These are phyloP conservation scores for Priceomyces melissophilus DNA, from an alignment of 805 yeast genomes.

Conservation along the genomic window DNA sequence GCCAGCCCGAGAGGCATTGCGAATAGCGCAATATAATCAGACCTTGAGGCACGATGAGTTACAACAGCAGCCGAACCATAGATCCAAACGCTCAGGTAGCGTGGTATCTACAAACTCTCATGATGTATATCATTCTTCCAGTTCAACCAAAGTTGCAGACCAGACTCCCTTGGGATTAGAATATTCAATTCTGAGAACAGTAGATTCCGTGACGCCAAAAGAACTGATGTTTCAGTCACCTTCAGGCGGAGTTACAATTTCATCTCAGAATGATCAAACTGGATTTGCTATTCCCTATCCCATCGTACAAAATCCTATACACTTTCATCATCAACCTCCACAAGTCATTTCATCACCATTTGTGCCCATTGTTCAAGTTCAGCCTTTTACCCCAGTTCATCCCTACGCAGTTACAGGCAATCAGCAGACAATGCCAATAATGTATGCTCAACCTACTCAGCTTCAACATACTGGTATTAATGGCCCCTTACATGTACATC, in stretches of 20 bases:
- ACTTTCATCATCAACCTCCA: slow-evolving; percentile 3
- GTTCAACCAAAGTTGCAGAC: neutral
- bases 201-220: neutral
- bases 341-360: slow-evolving; percentile 24
- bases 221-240: slow-evolving; percentile 1
- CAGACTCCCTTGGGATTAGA: neutral
- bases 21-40: slow-evolving; percentile 48
- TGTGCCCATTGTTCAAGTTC: slow-evolving; percentile 24
- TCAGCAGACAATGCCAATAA: slow-evolving; percentile 8
- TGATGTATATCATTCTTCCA: neutral
- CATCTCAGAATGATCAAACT: slow-evolving; percentile 4
- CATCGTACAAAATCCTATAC: slow-evolving; percentile 10
- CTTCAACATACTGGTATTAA: neutral
- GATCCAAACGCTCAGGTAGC: neutral
- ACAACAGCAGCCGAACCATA: slow-evolving; percentile 4
- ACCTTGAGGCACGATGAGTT: slow-evolving; percentile 23
- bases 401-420: slow-evolving; percentile 4
- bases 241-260: neutral
- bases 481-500: too few species aligned
- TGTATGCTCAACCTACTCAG: slow-evolving; percentile 8
- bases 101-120: neutral
- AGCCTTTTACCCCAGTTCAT: slow-evolving; percentile 11
- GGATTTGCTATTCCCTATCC: slow-evolving; percentile 14
- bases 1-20: slow-evolving; percentile 46
- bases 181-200: neutral